Conservation (phyloP, 177 flowering plant genomes). For the Vitis hybrid region DNA sequence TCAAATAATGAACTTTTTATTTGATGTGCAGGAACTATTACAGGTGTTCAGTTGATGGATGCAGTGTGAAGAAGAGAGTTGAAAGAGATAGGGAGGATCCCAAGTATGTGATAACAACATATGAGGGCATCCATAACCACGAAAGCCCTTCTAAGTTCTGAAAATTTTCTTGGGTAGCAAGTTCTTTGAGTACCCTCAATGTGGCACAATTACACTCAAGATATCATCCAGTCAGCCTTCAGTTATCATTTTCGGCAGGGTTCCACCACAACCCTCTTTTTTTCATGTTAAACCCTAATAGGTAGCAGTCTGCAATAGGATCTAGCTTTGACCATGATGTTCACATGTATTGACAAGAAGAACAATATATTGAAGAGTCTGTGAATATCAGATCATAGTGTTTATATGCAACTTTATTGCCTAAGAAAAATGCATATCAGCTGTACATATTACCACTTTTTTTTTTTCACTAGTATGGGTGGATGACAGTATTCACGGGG, state of each 20-base stretch:
- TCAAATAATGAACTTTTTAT: not conserved
- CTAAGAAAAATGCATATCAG: not conserved
- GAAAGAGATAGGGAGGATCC: slow-evolving; percentile 55
- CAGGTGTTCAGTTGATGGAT: slow-evolving; percentile 47
- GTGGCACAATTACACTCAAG: too few relatives aligned
- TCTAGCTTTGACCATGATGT: not conserved
- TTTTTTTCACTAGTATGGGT: not conserved
- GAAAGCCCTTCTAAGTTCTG: slow-evolving; percentile 18
- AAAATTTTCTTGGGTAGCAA: not conserved
- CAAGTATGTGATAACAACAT: slow-evolving; percentile 50
- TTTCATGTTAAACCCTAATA: not conserved
- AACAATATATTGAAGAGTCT: not conserved
- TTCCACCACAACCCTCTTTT: not conserved
- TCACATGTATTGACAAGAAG: not conserved
- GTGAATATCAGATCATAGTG: not conserved
- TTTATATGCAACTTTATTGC: not conserved
- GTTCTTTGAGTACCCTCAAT: not conserved
- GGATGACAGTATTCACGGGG: not conserved
- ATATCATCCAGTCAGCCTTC: not conserved
- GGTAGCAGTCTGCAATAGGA: not conserved
- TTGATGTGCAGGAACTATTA: slow-evolving; percentile 50
- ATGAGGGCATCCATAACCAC: slow-evolving; percentile 53
- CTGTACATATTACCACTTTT: not conserved
- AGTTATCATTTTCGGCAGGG: not conserved
- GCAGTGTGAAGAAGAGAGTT: slow-evolving; percentile 64